Conservation (phyloP, 2,329 filamentous ascomycete species). For the Simplicillium aogashimaense region DNA sequence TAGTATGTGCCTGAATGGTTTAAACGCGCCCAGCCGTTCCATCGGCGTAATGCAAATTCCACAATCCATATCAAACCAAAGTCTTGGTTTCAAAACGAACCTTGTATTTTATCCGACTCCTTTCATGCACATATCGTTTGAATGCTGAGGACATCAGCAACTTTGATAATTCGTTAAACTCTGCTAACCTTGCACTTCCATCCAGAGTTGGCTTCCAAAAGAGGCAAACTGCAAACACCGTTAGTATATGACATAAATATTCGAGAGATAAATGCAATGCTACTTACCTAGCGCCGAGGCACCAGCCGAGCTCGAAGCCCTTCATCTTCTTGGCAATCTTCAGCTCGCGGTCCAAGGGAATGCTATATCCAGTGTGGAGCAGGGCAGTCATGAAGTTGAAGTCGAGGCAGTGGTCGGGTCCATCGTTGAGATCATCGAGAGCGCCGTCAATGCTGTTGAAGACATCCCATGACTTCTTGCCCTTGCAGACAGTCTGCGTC, state of each 20-base stretch:
- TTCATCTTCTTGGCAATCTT: constrained; percentile 99
- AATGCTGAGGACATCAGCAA: constrained; percentile 2
- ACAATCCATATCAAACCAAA: too few species aligned
- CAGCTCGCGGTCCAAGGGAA: constrained; percentile 92
- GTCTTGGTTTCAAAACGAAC: too few species aligned
- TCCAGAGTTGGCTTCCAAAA: constrained; percentile 71
- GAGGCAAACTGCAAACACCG: constrained; percentile 54
- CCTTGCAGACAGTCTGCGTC: constrained; percentile 73
- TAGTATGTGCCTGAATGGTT: background rate
- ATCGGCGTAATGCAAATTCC: too few species aligned
- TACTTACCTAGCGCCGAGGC: constrained; percentile 59
- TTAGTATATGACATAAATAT: too few species aligned
- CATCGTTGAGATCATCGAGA: constrained; percentile 65
- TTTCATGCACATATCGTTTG: too few species aligned
- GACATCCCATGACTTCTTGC: constrained; percentile 66
- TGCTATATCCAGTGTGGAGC: constrained; percentile 92
- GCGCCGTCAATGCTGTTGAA: constrained; percentile 72
- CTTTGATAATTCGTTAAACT: constrained; percentile 32
- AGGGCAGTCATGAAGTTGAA: constrained; percentile 93
- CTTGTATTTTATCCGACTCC: too few species aligned
- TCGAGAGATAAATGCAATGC: too few species aligned
- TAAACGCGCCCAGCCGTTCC: too few species aligned
- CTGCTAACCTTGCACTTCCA: constrained; percentile 85
- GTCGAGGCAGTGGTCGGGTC: constrained; percentile 89
- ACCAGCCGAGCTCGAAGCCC: constrained; percentile 94